phyloP scores from a whole-genome alignment of 208 protist species.

The Naegleria fowleri region DNA sequence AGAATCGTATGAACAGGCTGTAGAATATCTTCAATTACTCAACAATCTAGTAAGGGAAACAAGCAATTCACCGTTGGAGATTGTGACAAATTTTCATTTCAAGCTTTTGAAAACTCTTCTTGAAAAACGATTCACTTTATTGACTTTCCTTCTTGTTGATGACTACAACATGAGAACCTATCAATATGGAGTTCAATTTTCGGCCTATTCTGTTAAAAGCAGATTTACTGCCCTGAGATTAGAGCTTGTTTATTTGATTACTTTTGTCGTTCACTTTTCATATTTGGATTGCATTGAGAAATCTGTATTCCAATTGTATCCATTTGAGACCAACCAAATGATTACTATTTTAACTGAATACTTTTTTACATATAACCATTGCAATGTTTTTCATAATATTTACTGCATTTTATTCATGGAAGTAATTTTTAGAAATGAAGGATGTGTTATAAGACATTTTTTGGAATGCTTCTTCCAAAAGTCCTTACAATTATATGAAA shows the following conservation, averaged over 20 bases:
- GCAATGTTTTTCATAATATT: background rate
- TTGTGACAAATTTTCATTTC: background rate
- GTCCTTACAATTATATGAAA: background rate
- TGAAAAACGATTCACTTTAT: background rate
- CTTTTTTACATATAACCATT: background rate
- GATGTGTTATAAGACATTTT: background rate
- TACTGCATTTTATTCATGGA: background rate
- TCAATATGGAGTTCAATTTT: background rate
- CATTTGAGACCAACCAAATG: background rate
- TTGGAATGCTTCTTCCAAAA: background rate
- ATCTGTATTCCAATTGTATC: background rate
- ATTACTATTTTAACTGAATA: background rate
- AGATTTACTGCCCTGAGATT: background rate
- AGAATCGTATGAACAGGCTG: background rate
- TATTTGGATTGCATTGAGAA: background rate
- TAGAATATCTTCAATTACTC: background rate
- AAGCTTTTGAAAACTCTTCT: background rate
- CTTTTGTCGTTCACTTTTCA: background rate
- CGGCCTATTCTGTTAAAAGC: background rate
- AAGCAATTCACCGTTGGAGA: background rate
- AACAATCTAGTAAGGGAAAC: background rate
- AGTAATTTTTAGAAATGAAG: background rate
- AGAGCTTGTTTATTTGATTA: background rate
- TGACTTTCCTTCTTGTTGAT: background rate
- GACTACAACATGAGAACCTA: background rate